phyloP scores from a whole-genome alignment of 23 red algal species.

The Gracilaria gracilis region DNA sequence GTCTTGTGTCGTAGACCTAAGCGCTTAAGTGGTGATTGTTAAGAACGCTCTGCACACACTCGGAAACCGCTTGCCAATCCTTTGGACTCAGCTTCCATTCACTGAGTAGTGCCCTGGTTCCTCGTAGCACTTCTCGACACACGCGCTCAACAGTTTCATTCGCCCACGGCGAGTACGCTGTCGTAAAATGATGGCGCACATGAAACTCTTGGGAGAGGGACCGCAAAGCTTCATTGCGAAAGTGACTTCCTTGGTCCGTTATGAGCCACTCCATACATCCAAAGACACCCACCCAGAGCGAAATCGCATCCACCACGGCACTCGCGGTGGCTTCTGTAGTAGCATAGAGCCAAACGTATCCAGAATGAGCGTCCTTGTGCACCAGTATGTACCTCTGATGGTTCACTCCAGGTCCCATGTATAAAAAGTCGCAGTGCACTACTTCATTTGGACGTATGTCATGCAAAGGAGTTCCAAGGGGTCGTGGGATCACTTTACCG shows the following conservation, averaged over 20 bases:
- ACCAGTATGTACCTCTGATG: conserved; percentile 47
- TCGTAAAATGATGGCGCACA: neutral
- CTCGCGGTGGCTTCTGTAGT: neutral
- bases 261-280: neutral
- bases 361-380: neutral
- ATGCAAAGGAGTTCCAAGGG: conserved; percentile 3
- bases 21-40: conserved; percentile 13
- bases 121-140: neutral
- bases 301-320: neutral
- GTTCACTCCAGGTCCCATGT: neutral
- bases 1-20: neutral
- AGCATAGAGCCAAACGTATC: neutral
- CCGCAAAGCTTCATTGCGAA: neutral
- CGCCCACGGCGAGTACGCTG: conserved; percentile 10
- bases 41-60: conserved; percentile 20
- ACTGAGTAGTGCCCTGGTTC: neutral
- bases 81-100: neutral
- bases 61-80: neutral
- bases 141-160: conserved; percentile 12
- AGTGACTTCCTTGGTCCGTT: neutral
- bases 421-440: conserved; percentile 61
- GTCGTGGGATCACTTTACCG: conserved; percentile 22
- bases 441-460: conserved; percentile 48
- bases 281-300: neutral
- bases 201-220: neutral